Percentiles rank a stretch among this genome's conserved stretches.
phyloP scores from a whole-genome alignment of 2,329 filamentous ascomycete species.

The Arthrobotrys musiformis region DNA sequence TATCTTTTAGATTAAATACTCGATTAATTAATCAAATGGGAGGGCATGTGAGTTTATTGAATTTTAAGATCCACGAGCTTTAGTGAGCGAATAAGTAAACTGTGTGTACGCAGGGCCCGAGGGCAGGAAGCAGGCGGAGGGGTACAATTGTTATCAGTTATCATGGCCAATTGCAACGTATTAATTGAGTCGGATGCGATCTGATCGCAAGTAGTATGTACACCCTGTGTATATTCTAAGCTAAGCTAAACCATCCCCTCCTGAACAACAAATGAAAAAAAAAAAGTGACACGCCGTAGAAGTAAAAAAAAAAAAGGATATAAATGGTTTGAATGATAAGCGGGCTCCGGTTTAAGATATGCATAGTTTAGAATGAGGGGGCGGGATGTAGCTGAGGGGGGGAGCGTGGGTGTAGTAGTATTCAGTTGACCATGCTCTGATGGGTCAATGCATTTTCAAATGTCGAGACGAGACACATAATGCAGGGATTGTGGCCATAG shows the following conservation, averaged over 20 bases:
- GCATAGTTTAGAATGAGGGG: slow-evolving; percentile 10
- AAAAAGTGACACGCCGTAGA: background rate
- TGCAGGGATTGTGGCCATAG: slow-evolving; percentile 16
- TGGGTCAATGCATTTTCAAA: slow-evolving; percentile 18
- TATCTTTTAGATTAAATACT: slow-evolving; percentile 20
- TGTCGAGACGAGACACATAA: slow-evolving; percentile 16
- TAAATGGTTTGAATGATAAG: slow-evolving; percentile 20
- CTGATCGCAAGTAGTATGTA: slow-evolving; percentile 27
- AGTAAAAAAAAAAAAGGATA: background rate
- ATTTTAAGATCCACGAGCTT: background rate
- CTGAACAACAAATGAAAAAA: slow-evolving; percentile 1
- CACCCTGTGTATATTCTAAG: slow-evolving; percentile 36
- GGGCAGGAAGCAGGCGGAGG: background rate
- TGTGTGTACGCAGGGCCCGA: background rate
- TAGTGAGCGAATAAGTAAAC: background rate
- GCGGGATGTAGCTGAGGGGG: background rate
- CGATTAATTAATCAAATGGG: too few species aligned
- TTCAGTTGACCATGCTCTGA: background rate
- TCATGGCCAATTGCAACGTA: background rate
- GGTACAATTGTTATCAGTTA: slow-evolving; percentile 1
- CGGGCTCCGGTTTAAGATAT: slow-evolving; percentile 17
- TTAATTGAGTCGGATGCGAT: slow-evolving; percentile 4
- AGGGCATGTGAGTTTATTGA: slow-evolving; percentile 3
- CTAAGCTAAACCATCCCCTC: slow-evolving; percentile 1
- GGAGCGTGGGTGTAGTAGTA: background rate